Percentiles rank a stretch among this genome's conserved stretches.
Evolutionary conservation across 768 basidiomycete genomes (phyloP).

Genomic region (Agrocybe chaxingu): DNA sequence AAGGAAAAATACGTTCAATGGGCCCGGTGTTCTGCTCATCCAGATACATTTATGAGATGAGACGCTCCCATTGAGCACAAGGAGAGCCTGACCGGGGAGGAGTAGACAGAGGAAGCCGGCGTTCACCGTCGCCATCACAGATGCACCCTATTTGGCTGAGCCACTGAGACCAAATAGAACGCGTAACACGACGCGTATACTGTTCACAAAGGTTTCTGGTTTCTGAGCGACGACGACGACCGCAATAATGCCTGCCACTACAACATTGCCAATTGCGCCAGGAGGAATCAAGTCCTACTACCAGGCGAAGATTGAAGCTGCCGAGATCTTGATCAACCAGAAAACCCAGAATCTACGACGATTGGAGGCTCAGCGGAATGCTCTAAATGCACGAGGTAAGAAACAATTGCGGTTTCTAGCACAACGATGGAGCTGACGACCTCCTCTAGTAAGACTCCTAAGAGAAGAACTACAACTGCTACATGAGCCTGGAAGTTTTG

Average conservation of each 20-base stretch:
- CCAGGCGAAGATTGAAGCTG: slow-evolving; percentile 91
- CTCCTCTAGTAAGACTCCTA: slow-evolving; percentile 70
- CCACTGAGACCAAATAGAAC: slow-evolving; percentile 9
- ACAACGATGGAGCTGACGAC: background rate
- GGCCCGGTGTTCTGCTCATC: too few relatives aligned
- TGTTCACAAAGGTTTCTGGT: background rate
- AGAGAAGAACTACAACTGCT: slow-evolving; percentile 90
- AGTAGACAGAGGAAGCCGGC: too few relatives aligned
- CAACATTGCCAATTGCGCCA: slow-evolving; percentile 39
- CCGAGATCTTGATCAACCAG: slow-evolving; percentile 91
- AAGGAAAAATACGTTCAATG: too few relatives aligned
- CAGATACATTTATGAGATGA: too few relatives aligned
- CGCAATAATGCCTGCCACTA: slow-evolving; percentile 21
- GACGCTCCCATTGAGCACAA: too few relatives aligned
- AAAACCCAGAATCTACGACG: slow-evolving; percentile 96
- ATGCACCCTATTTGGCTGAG: background rate
- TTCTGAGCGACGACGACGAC: background rate
- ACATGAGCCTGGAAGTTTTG: slow-evolving; percentile 95
- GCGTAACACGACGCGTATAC: slow-evolving; percentile 20
- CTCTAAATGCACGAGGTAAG: slow-evolving; percentile 89
- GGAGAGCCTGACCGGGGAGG: too few relatives aligned
- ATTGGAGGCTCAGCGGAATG: slow-evolving; percentile 95
- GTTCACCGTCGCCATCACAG: too few relatives aligned
- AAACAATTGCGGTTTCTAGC: background rate
- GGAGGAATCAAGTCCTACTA: slow-evolving; percentile 88